Conservation (phyloP, 495 filamentous ascomycete genomes). For the Penicillium lagena region DNA sequence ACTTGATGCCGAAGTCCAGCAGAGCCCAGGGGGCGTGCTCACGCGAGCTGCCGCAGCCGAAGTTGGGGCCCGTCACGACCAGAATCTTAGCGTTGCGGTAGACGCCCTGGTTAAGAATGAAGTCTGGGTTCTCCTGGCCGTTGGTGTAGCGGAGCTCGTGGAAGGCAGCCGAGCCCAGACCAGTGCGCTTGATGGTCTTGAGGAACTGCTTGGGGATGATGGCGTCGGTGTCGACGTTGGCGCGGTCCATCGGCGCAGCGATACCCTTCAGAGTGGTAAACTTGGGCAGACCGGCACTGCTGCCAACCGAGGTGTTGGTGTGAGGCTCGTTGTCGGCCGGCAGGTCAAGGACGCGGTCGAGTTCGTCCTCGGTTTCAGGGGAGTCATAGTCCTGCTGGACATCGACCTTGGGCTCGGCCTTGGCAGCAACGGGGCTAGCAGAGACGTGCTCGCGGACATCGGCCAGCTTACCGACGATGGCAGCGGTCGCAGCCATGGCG, state of each 20-base stretch:
- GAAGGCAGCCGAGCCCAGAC: slow-evolving; percentile 84
- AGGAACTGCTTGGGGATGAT: slow-evolving; percentile 99
- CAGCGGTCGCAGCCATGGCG: slow-evolving; percentile 90
- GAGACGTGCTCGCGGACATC: slow-evolving; percentile 78
- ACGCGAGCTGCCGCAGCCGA: slow-evolving; percentile 88
- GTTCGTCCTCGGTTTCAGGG: slow-evolving; percentile 64
- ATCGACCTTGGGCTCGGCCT: slow-evolving; percentile 46
- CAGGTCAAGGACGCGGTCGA: slow-evolving; percentile 71
- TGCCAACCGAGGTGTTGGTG: slow-evolving; percentile 44
- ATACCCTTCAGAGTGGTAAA: slow-evolving; percentile 80
- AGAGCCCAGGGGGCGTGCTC: slow-evolving; percentile 98
- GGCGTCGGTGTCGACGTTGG: slow-evolving; percentile 94
- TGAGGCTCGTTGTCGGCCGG: slow-evolving; percentile 66
- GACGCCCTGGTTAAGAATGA: slow-evolving; percentile 85
- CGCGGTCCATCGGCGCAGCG: slow-evolving; percentile 78
- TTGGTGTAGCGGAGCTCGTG: slow-evolving; percentile 74
- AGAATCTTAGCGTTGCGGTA: slow-evolving; percentile 85
- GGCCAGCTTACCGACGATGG: slow-evolving; percentile 81
- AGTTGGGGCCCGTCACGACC: slow-evolving; percentile 89
- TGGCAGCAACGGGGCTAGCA: slow-evolving; percentile 50
- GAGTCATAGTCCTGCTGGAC: slow-evolving; percentile 66
- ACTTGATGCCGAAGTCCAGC: slow-evolving; percentile 92
- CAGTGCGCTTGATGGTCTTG: slow-evolving; percentile 98
- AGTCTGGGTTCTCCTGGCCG: slow-evolving; percentile 68
- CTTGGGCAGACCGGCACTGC: slow-evolving; percentile 64